phyloP scores from a whole-genome alignment of 1,139 yeast species.

The Candida sanyaensis region DNA sequence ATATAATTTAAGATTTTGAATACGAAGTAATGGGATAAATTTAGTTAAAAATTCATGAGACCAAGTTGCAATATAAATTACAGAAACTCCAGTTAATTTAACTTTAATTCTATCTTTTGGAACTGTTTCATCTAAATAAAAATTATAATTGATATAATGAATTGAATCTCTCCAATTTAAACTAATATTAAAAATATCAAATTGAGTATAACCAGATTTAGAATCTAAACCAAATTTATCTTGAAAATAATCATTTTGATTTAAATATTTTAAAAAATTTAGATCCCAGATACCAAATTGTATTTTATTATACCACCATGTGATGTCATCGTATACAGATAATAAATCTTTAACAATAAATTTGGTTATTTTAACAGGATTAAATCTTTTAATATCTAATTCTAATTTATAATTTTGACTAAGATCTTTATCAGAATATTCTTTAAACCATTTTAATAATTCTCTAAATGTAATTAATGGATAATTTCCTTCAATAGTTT shows the following conservation, averaged over 20 bases:
- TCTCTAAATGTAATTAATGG: conserved; percentile 63
- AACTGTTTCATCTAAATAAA: conserved; percentile 30
- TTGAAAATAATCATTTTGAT: conserved; percentile 42
- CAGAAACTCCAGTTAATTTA: conserved; percentile 39
- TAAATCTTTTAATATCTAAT: conserved; percentile 81
- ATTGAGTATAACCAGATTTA: conserved; percentile 23
- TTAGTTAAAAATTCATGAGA: conserved; percentile 33
- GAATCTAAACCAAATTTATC: conserved; percentile 16
- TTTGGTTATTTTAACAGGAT: conserved; percentile 59
- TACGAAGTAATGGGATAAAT: conserved; percentile 39
- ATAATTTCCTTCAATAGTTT: conserved; percentile 57
- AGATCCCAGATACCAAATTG: conserved; percentile 84
- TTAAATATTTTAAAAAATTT: conserved; percentile 57
- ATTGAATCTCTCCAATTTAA: conserved; percentile 37
- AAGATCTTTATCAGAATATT: conserved; percentile 28
- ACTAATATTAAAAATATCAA: conserved; percentile 42
- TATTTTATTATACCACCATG: conserved; percentile 67
- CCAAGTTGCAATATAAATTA: conserved; percentile 45
- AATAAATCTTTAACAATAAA: conserved; percentile 53
- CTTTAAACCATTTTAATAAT: conserved; percentile 58
- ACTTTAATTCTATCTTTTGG: conserved; percentile 26
- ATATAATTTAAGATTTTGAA: conserved; percentile 55
- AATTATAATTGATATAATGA: conserved; percentile 37
- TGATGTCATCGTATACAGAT: conserved; percentile 47
- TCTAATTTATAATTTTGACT: conserved; percentile 44